A percentile compares a stretch with the other conserved stretches of the same genome.
These are phyloP conservation scores for Silybum marianum DNA, from an alignment of 129 eudicot genomes.

Conservation along the genomic window DNA sequence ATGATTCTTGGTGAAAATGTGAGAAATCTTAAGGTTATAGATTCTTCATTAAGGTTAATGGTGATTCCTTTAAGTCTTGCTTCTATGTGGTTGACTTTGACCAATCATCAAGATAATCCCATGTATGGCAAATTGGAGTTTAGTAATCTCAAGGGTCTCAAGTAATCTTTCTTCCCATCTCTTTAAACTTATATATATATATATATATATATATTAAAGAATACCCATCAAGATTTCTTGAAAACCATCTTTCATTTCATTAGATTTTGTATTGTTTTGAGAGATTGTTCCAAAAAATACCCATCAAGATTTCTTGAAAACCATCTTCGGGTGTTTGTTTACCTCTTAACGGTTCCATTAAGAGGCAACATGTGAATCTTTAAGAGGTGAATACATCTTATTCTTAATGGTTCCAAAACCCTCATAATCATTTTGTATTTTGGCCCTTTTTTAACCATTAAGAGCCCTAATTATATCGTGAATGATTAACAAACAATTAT, in stretches of 20 bases:
- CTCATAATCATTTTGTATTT: too few relatives aligned
- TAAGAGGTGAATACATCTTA: too few relatives aligned
- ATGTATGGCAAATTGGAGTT: constrained; percentile 63
- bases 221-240: background rate
- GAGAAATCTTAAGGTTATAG: constrained; percentile 49
- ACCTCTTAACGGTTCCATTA: too few relatives aligned
- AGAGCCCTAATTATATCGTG: too few relatives aligned
- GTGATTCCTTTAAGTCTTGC: constrained; percentile 75
- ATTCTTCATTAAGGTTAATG: constrained; percentile 70
- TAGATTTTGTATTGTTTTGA: background rate
- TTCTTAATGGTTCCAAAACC: too few relatives aligned
- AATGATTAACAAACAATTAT: too few relatives aligned
- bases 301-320: background rate
- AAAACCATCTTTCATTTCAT: background rate
- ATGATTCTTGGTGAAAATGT: constrained; percentile 47
- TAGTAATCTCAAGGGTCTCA: constrained; percentile 72
- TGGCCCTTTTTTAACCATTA: too few relatives aligned
- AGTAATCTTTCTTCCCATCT: constrained; percentile 41
- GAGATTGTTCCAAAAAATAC: background rate
- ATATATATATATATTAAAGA: too few relatives aligned
- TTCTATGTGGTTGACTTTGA: constrained; percentile 74
- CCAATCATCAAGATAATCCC: constrained; percentile 59
- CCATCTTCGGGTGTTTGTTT: too few relatives aligned
- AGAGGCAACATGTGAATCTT: too few relatives aligned
- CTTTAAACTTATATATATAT: too few relatives aligned